Conservation (phyloP, 192 early-diverging fungal genomes). For the Chytriomyces sp. region DNA sequence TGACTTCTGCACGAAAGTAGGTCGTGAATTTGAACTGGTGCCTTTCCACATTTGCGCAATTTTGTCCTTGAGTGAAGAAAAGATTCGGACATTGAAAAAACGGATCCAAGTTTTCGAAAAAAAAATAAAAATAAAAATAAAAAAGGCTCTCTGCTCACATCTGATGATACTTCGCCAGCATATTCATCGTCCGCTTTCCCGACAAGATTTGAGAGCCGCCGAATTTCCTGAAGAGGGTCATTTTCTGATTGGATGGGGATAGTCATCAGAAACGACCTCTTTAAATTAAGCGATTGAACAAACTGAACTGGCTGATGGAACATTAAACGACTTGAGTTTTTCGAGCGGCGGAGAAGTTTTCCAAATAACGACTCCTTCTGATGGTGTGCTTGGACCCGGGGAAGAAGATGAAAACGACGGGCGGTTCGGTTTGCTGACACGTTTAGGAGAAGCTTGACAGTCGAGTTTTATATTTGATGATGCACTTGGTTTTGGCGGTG, state of each 20-base stretch:
- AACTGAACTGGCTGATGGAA: background rate
- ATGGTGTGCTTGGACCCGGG: background rate
- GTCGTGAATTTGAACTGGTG: background rate
- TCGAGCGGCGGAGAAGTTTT: slow-evolving; percentile 16
- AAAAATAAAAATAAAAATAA: too few relatives aligned
- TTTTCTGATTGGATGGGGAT: background rate
- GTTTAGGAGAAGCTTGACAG: too few relatives aligned
- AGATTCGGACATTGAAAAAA: background rate
- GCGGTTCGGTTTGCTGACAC: background rate
- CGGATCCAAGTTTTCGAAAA: too few relatives aligned
- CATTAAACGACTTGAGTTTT: slow-evolving; percentile 13
- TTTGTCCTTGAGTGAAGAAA: slow-evolving; percentile 7
- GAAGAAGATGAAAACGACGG: background rate
- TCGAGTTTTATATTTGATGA: too few relatives aligned
- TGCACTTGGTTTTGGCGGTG: too few relatives aligned
- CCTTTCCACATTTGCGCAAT: slow-evolving; percentile 18
- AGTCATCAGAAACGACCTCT: background rate
- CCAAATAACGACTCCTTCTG: slow-evolving; percentile 11
- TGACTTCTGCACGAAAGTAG: too few relatives aligned
- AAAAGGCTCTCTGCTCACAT: background rate
- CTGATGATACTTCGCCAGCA: background rate
- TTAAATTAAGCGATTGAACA: background rate
- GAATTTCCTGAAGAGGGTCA: background rate
- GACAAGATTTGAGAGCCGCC: background rate
- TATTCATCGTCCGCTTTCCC: background rate